Evolutionary conservation across 768 basidiomycete genomes (phyloP), one percentile per base, ranked within the genome.

Genomic region (Stropharia rugosoannulata): DNA sequence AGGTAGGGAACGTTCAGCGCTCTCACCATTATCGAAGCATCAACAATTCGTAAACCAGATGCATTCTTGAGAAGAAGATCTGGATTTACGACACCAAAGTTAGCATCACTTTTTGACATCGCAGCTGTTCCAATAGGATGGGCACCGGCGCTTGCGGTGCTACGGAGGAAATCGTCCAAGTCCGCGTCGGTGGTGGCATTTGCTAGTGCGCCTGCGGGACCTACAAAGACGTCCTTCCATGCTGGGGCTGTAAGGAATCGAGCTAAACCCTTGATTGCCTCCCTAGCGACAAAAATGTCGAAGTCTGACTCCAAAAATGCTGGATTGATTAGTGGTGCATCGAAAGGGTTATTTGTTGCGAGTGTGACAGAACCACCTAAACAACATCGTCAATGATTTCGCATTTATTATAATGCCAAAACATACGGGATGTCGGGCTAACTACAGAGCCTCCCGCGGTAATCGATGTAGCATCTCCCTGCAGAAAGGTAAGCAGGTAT

Each of bases 311-410:
- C 62, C 27, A 79, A 71, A 67, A 79, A 76, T 42, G 73, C 75
- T 2, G 80, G 78, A 61, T 84, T 72, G 64, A 84, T 81, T 12
- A 69, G 40, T 0, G 82, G 81, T 15, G 66, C 42, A 40, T 68
- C 70, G 62, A 81, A 80, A 12, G 78, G 70, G 57, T 73, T 64
- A n/a, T 66, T 72, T 11, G 77, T 74, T 45, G 68, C 72, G 42
- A 81, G 52, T 5, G 62, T 67, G 3, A 73, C 49, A 16, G 61
- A 55, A 43, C 64, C 65, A n/a, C 62, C 52, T 56, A 37, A 25
- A 16, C 10, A 6, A 49, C 10, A 66, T 44, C 11, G 44, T 51
- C 22, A 45, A n/a, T 11, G 54, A n/a, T 10, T 45, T 50, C 13
- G 61, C 39, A 51, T 54, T 61, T 44, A 55, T 50, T n/a, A 48